Evolutionary conservation across 768 basidiomycete species (phyloP).

Genomic region (Arthromyces matolae): DNA sequence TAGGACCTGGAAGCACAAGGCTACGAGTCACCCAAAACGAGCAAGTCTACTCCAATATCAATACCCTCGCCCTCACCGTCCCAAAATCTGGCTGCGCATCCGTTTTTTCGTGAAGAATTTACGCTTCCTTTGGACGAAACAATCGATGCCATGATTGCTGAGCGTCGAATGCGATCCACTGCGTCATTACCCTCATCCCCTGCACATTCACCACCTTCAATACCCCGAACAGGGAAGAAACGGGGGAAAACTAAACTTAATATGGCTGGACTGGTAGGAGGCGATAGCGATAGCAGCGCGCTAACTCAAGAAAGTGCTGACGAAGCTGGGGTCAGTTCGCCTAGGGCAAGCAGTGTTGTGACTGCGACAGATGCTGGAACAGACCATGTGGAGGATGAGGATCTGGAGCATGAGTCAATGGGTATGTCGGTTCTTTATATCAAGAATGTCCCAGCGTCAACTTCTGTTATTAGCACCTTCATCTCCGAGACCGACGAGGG

Average conservation of each 20-base stretch:
- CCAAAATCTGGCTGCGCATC: conserved; percentile 64
- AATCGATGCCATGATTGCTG: conserved; percentile 56
- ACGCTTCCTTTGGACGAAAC: conserved; percentile 55
- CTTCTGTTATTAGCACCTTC: conserved; percentile 31
- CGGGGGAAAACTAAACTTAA: conserved; percentile 53
- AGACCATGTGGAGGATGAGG: conserved; percentile 68
- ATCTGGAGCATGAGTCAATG: conserved; percentile 56
- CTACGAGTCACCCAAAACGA: conserved; percentile 40
- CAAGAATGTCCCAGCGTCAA: too few species aligned
- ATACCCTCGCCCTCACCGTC: conserved; percentile 66
- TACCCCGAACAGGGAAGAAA: conserved; percentile 30
- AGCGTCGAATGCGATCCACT: conserved; percentile 61
- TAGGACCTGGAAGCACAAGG: conserved; percentile 43
- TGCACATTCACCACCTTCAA: conserved; percentile 37
- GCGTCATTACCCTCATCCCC: conserved; percentile 64
- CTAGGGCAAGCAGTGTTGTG: conserved; percentile 55
- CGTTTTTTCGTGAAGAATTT: conserved; percentile 73
- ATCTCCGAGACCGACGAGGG: conserved; percentile 36
- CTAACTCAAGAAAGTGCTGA: conserved; percentile 81
- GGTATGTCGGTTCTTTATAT: conserved; percentile 36
- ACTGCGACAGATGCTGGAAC: conserved; percentile 72
- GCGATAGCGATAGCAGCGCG: conserved; percentile 83
- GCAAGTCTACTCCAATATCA: conserved; percentile 41
- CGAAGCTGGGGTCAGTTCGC: conserved; percentile 57
- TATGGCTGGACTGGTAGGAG: conserved; percentile 71